phyloP scores from a whole-genome alignment of 2,329 filamentous ascomycete genomes.

The Fusarium sp. region DNA sequence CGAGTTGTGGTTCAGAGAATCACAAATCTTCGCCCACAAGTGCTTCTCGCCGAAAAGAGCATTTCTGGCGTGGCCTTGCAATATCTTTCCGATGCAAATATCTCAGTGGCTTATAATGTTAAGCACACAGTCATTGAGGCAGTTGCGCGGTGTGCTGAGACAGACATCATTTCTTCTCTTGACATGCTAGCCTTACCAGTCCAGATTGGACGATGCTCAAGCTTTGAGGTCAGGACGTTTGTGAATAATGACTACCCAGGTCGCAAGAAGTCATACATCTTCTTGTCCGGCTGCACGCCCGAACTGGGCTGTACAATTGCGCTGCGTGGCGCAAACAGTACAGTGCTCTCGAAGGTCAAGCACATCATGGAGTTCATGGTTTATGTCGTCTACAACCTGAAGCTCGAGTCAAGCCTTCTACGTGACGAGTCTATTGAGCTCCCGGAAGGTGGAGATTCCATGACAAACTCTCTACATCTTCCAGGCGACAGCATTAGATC shows the following conservation, averaged over 20 bases:
- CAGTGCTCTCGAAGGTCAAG: constrained; percentile 84
- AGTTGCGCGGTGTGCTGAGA: constrained; percentile 91
- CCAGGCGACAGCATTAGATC: constrained; percentile 59
- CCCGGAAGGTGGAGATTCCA: constrained; percentile 69
- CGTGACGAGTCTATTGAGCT: constrained; percentile 92
- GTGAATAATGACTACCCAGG: constrained; percentile 82
- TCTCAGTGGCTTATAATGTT: constrained; percentile 96
- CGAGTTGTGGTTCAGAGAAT: constrained; percentile 94
- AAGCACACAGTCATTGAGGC: constrained; percentile 96
- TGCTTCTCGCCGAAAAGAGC: constrained; percentile 92
- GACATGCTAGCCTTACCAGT: constrained; percentile 86
- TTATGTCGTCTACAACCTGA: constrained; percentile 98
- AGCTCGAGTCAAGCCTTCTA: constrained; percentile 94
- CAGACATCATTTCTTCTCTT: constrained; percentile 92
- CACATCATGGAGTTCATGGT: constrained; percentile 98
- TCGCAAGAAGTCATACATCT: constrained; percentile 94
- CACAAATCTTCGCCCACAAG: constrained; percentile 84
- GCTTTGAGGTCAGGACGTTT: constrained; percentile 96
- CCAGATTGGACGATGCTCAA: constrained; percentile 83
- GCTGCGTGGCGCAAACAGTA: constrained; percentile 83
- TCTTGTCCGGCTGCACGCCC: constrained; percentile 89
- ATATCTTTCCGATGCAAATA: constrained; percentile 88
- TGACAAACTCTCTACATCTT: constrained; percentile 59
- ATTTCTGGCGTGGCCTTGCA: constrained; percentile 93
- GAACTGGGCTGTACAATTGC: constrained; percentile 96